phyloP scores from a whole-genome alignment of 257 asterid species.

The Scutellaria galericulata region DNA sequence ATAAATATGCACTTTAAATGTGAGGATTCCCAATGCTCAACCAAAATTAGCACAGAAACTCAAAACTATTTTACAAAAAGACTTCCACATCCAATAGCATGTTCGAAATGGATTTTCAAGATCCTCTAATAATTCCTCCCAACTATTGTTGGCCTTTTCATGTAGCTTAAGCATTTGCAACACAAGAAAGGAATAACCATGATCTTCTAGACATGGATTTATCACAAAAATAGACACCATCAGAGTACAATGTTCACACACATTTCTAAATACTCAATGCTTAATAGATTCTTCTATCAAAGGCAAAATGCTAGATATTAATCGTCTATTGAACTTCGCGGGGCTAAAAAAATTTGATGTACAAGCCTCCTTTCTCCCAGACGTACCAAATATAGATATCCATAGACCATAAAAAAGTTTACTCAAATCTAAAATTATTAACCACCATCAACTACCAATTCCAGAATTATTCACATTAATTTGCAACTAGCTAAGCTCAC shows the following conservation, averaged over 20 bases:
- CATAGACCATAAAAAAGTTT: not conserved
- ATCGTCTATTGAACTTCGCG: not conserved
- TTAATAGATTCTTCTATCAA: conserved; percentile 16
- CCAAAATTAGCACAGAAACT: not conserved
- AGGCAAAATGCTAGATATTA: not conserved
- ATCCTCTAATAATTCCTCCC: not conserved
- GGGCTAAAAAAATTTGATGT: not conserved
- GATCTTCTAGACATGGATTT: not conserved
- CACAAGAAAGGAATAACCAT: not conserved
- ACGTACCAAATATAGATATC: not conserved
- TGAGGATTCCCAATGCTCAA: not conserved
- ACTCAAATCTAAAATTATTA: not conserved
- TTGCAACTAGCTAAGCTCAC: conserved; percentile 22
- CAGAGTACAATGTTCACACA: not conserved
- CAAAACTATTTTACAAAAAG: too few species aligned
- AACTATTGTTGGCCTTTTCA: not conserved
- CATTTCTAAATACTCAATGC: not conserved
- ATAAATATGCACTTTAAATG: not conserved
- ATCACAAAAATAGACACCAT: not conserved
- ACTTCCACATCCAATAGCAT: too few species aligned
- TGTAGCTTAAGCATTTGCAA: not conserved
- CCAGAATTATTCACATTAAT: not conserved
- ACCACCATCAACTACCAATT: not conserved
- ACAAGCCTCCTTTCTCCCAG: not conserved
- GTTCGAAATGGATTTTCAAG: too few species aligned